phyloP scores from a whole-genome alignment of 257 asterid genomes.

The Rauvolfia tetraphylla region DNA sequence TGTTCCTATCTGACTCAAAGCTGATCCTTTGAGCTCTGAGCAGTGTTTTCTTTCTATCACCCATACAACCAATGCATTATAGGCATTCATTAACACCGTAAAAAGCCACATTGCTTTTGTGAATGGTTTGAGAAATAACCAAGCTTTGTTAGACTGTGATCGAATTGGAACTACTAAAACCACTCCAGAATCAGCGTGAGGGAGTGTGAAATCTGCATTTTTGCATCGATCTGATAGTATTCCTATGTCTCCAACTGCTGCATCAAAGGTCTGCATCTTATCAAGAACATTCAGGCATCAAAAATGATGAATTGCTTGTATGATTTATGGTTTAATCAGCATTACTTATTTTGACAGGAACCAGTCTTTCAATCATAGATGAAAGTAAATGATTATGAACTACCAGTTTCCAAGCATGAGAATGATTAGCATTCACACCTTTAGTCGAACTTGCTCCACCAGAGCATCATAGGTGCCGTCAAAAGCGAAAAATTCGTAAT shows the following conservation, averaged over 20 bases:
- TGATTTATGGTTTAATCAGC: too few species aligned
- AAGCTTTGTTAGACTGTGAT: slow-evolving; percentile 20
- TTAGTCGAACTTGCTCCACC: slow-evolving; percentile 26
- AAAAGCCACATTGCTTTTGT: slow-evolving; percentile 41
- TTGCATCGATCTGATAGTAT: slow-evolving; percentile 26
- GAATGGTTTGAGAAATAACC: slow-evolving; percentile 47
- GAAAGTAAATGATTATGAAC: background rate
- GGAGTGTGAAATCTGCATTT: slow-evolving; percentile 40
- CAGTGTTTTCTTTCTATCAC: slow-evolving; percentile 29
- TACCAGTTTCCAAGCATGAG: background rate
- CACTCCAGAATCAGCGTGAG: slow-evolving; percentile 39
- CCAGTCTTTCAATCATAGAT: background rate
- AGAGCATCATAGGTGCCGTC: slow-evolving; percentile 23
- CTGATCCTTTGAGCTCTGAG: slow-evolving; percentile 26
- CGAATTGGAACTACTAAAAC: slow-evolving; percentile 38
- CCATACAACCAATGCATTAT: slow-evolving; percentile 44
- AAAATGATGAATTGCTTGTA: background rate
- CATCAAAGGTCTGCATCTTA: slow-evolving; percentile 34
- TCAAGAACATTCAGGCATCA: background rate
- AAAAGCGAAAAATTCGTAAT: slow-evolving; percentile 20
- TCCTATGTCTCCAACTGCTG: slow-evolving; percentile 41
- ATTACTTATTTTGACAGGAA: background rate
- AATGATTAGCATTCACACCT: slow-evolving; percentile 16
- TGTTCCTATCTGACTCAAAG: slow-evolving; percentile 25
- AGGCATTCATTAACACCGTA: slow-evolving; percentile 18